Conservation (phyloP, 2,329 filamentous ascomycete genomes). For the Colletotrichum acutatum region DNA sequence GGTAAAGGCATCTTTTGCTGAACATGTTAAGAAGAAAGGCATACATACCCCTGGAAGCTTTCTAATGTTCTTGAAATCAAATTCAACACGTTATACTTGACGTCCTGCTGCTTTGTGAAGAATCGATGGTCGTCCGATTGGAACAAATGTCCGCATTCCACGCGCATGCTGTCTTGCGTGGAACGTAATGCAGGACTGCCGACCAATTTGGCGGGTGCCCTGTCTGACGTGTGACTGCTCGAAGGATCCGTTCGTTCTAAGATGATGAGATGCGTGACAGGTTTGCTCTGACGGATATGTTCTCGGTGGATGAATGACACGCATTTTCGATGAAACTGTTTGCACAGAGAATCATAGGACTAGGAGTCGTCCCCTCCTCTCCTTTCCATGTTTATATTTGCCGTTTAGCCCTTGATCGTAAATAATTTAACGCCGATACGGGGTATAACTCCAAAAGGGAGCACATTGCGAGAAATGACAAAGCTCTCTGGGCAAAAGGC, state of each 20-base stretch:
- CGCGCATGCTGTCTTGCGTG: not conserved
- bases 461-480: constrained; percentile 6
- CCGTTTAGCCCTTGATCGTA: not conserved
- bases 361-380: constrained; percentile 41
- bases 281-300: not conserved
- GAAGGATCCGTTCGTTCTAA: not conserved
- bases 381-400: constrained; percentile 18
- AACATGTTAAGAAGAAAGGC: not conserved
- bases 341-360: not conserved
- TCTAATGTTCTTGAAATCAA: not conserved
- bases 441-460: constrained; percentile 21
- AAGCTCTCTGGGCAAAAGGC: not conserved
- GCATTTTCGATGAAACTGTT: not conserved
- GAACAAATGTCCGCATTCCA: not conserved
- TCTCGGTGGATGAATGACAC: not conserved
- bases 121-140: not conserved
- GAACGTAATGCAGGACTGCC: not conserved
- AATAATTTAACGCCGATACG: constrained; percentile 12
- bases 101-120: not conserved
- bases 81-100: not conserved
- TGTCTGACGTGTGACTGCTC: not conserved
- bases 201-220: not conserved
- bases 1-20: not conserved
- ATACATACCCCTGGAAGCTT: not conserved
- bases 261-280: not conserved